Evolutionary conservation across 176 grass and related monocot species (phyloP), one percentile per base, ranked within the genome.

Genomic region (Calamus simplicifolius): DNA sequence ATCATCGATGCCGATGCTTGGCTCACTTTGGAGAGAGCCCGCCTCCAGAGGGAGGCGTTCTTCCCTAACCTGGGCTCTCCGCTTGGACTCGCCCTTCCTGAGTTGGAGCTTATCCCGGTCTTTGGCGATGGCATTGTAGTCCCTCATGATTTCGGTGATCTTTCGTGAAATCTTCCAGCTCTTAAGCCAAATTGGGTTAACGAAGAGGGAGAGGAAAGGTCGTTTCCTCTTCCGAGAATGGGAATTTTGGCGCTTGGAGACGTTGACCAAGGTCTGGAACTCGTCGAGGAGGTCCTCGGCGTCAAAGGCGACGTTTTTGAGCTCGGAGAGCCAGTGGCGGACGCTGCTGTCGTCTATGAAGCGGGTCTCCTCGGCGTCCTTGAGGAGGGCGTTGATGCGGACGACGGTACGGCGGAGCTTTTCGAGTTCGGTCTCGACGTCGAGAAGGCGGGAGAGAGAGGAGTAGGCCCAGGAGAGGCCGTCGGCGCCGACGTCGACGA

Each of bases 241-340:
- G 51, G 29, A 29, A 25, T 8, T 21, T 14, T 54, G 27, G 8
- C 51, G 50, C 56, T 38, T 74, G 66, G 72, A 67, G 25, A 67
- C 50, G 5, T 50, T 3, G 17, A 75, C 21, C 16, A 27, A 7
- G 57, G 85, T 83, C 58, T 49, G 18, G 19, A 76, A 43, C 19
- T 50, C 52, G 52, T 83, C 85, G 25, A 80, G 30, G 50, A 77
- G 53, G 49, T 78, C 21, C 50, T 83, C 85, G 53, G 77, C 73
- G 54, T 89, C 76, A 30, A 80, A 89, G 4, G 61, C 64, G 58
- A 73, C 4, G 19, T 63, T n/a, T 23, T 54, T 31, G 27, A 54
- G 27, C 17, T 67, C 64, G 10, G 18, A 28, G 50, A 54, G 50
- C 51, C 50, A 67, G 27, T 35, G 50, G 17, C 50, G 54, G 51